Base-by-base conservation (phyloP, 1,284 basidiomycete species). In the Heterobasidion parviporum region DNA sequence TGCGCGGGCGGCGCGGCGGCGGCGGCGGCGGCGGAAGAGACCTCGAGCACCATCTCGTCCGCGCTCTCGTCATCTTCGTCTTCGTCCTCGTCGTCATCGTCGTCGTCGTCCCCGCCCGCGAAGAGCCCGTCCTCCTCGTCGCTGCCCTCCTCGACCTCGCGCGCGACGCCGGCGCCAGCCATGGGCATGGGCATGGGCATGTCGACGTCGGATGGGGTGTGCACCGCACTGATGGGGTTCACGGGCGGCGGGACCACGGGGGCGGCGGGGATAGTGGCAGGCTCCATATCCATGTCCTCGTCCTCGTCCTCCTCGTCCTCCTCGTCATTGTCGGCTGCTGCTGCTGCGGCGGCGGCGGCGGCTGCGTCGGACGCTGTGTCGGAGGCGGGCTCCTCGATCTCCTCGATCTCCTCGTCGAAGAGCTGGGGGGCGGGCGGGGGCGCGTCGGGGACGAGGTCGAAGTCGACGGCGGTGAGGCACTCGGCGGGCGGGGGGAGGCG, bases 361-460 rank as follows among this genome's bases (percentile, higher is more conserved):
- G n/a, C n/a, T n/a, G n/a, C n/a, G n/a, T n/a, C n/a, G n/a, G n/a
- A n/a, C n/a, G n/a, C n/a, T n/a, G n/a, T n/a, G n/a, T 3, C 82
- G 1, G 77, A 77, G 61, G 82, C 82, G 6, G 80, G 81, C 67
- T 87, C 87, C 65, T 84, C 83, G 41, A 88, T 79, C 62, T 89
- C 87, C 63, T 91, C 89, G 20, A 89, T 71, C 63, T 91, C 86
- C 66, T 92, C 89, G 60, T 90, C 85, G 62, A 85, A 89, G 32
- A 86, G 71, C 62, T 81, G 84, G 53, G 85, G 80, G 46, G 80
- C 83, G 5, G 88, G 83, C 18, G 89, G 84, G 14, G 90, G 83
- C 64, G 86, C 83, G 68, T 93, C 94, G 8, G 96, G 94, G 0
- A 97, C 81, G 63, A 98, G 81, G 64, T 94, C 87, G 74, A 98